Evolutionary conservation across 1,139 yeast genomes (phyloP).

Genomic region (Debaryomycetaceae sp.): DNA sequence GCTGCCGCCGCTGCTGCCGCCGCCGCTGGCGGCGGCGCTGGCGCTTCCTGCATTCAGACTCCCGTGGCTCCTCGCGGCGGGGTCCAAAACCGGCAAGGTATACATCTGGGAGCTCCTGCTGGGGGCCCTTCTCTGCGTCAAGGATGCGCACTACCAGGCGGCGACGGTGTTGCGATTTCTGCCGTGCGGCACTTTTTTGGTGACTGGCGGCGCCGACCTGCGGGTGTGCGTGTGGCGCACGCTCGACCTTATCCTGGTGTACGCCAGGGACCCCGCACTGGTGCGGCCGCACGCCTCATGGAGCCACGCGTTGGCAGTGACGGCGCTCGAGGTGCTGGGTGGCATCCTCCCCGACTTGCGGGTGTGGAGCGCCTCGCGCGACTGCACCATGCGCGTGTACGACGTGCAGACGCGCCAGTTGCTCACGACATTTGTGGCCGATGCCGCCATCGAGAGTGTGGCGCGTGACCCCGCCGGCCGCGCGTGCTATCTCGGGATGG

Average conservation of each 20-base stretch:
- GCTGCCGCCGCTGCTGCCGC: not conserved
- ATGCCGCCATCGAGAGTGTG: slow-evolving; percentile 53
- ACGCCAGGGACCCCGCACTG: slow-evolving; percentile 15
- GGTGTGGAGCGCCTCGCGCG: slow-evolving; percentile 68
- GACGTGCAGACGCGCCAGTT: slow-evolving; percentile 42
- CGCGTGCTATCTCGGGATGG: slow-evolving; percentile 64
- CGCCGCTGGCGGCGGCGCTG: slow-evolving; percentile 6
- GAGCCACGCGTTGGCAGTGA: slow-evolving; percentile 71
- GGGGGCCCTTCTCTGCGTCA: slow-evolving; percentile 67
- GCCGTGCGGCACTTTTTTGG: slow-evolving; percentile 61
- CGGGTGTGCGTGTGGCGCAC: slow-evolving; percentile 74
- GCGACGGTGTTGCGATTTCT: slow-evolving; percentile 58
- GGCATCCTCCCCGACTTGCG: slow-evolving; percentile 58
- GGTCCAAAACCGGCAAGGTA: slow-evolving; percentile 66
- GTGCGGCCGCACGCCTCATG: slow-evolving; percentile 47
- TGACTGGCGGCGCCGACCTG: slow-evolving; percentile 80
- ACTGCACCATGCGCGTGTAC: slow-evolving; percentile 70
- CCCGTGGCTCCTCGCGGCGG: slow-evolving; percentile 73
- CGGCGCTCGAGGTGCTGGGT: slow-evolving; percentile 52
- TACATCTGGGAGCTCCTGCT: slow-evolving; percentile 85
- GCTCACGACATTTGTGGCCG: slow-evolving; percentile 68
- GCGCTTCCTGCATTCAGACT: slow-evolving; percentile 35
- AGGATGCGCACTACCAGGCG: slow-evolving; percentile 82
- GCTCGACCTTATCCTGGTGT: slow-evolving; percentile 49
- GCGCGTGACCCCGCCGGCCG: slow-evolving; percentile 82